Base-by-base conservation (phyloP, 2,329 filamentous ascomycete species). In the Hymenoscyphus scutula region DNA sequence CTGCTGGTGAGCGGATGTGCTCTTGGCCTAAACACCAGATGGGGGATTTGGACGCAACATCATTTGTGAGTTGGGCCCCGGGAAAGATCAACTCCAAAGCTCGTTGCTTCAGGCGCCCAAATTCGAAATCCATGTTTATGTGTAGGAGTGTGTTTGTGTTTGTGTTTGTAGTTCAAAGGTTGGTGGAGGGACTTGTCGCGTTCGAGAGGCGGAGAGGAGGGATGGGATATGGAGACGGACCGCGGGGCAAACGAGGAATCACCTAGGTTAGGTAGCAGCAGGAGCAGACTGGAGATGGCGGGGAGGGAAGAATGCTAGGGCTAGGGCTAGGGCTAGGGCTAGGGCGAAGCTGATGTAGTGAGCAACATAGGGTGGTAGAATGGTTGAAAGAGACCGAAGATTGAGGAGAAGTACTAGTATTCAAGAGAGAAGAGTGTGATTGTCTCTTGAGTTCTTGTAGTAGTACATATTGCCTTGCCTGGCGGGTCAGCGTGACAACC, bases 11-110 rank as follows among this genome's bases (percentile, higher is more conserved):
- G 13, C 59, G 62, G 32, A 72, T 77, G 74, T 90, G 90, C 69
- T 82, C 76, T 70, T 77, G 76, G 48, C 88, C 88, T 55, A 98
- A 81, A 72, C 92, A 96, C 93, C 94, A 98, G 65, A 96, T 90
- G 13, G 90, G 86, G 37, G 85, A 81, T 66, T 87, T 82, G 41
- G 83, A 81, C 63, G 78, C 75, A 62, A 87, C 81, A 74, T 96
- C 88, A 77, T 97, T 97, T 66, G 84, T 86, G 5, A 92, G 93
- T 67, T 93, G 0, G 92, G 92, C 70, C 97, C 93, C 89, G 92
- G 97, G 73, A 98, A 89, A 78, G 91, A 92, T 77, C 41, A 48
- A 48, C 41, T 48, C 41, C 3, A 48, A 48, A 64, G 97, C 88
- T 70, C 97, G 87, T 67, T 90, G 89, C 76, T 91, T 90, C 73